phyloP scores from a whole-genome alignment of 768 basidiomycete species.

The Cubamyces sp. region DNA sequence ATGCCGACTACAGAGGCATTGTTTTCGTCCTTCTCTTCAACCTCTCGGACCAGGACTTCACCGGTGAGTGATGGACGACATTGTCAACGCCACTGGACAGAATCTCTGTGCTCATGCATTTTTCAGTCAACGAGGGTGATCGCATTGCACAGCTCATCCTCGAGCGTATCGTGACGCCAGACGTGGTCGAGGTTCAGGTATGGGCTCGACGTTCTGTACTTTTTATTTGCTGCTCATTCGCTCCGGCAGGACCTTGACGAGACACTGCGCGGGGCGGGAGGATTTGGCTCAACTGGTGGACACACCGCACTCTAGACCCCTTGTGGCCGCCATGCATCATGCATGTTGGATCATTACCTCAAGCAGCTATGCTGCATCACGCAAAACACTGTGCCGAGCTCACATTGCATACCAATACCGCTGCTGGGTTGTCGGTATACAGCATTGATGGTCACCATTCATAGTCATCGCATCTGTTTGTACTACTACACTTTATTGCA shows the following conservation, averaged over 20 bases:
- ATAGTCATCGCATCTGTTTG: no score
- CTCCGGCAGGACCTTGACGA: constrained; percentile 73
- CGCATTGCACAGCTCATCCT: constrained; percentile 95
- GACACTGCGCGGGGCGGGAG: constrained; percentile 81
- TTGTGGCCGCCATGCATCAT: not conserved
- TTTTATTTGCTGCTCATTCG: constrained; percentile 2
- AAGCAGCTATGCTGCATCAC: no score
- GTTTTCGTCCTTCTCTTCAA: constrained; percentile 95
- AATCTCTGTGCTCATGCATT: not conserved
- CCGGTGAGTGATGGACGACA: constrained; percentile 50
- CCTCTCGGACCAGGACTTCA: constrained; percentile 85
- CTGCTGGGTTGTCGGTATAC: not conserved
- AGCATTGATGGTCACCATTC: not conserved
- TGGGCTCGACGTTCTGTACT: constrained; percentile 32
- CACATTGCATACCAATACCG: no score
- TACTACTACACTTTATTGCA: no score
- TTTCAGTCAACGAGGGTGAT: constrained; percentile 86
- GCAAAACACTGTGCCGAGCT: no score
- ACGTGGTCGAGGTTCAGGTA: constrained; percentile 84
- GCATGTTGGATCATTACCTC: no score
- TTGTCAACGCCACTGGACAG: not conserved
- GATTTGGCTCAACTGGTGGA: constrained; percentile 96
- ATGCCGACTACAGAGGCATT: constrained; percentile 93
- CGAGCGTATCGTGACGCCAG: constrained; percentile 87
- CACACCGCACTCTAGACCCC: constrained; percentile 51